Evolutionary conservation across 306 rosid species (phyloP).

Genomic region (Vigna hirtella): DNA sequence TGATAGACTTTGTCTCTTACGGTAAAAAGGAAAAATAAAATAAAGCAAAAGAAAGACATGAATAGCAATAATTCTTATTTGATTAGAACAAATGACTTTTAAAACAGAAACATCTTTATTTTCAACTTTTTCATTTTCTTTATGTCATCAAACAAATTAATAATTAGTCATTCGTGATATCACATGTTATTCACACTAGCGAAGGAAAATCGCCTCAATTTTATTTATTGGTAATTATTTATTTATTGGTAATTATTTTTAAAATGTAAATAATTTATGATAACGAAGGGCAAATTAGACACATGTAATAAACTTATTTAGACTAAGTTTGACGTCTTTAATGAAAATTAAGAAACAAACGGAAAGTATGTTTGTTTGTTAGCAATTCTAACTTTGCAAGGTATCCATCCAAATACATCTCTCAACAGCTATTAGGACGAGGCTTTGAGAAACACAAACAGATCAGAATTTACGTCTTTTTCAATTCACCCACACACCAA

Average conservation of each 20-base stretch:
- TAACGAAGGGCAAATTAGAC: not conserved
- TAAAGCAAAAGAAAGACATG: too few species aligned
- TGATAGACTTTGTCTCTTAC: too few species aligned
- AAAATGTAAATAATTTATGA: too few species aligned
- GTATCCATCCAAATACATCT: conserved; percentile 18
- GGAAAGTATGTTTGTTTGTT: not conserved
- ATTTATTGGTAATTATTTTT: too few species aligned
- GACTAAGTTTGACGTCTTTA: not conserved
- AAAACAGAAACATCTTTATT: not conserved
- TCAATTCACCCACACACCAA: conserved; percentile 4
- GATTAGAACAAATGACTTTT: too few species aligned
- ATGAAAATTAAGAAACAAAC: not conserved
- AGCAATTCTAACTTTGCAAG: conserved; percentile 34
- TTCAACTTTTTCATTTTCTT: not conserved
- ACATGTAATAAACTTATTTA: not conserved
- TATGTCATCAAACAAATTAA: not conserved
- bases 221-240: not conserved
- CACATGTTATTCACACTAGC: not conserved
- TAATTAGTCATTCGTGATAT: not conserved
- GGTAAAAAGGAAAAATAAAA: too few species aligned
- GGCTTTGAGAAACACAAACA: not conserved
- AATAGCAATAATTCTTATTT: too few species aligned
- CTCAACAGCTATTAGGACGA: not conserved
- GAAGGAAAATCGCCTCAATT: not conserved
- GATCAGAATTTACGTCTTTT: conserved; percentile 14